Percentiles rank a stretch among this genome's conserved stretches.
These are phyloP conservation scores for Arachis stenosperma DNA, from an alignment of 306 rosid species.

Conservation along the genomic window DNA sequence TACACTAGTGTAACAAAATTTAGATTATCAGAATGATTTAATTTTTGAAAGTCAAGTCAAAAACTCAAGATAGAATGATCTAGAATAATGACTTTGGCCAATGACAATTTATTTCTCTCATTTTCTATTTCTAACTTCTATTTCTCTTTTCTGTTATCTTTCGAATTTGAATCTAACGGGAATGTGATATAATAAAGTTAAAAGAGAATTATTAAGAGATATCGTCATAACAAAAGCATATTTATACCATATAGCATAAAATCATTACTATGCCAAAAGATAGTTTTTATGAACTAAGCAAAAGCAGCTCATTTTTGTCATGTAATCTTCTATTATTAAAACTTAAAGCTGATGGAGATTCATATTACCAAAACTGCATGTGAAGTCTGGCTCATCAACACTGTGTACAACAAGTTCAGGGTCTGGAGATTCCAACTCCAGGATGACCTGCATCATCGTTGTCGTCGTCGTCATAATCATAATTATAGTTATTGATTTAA, in stretches of 20 bases:
- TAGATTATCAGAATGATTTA: neutral
- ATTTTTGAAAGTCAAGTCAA: neutral
- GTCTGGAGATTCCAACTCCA: constrained; percentile 80
- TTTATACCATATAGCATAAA: no score
- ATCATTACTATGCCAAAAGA: neutral
- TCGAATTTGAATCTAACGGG: neutral
- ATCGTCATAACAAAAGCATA: neutral
- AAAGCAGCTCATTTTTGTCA: no score
- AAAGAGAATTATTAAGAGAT: no score
- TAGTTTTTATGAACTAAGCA: neutral
- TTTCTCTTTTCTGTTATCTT: no score
- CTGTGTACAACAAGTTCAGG: constrained; percentile 57
- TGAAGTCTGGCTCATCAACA: constrained; percentile 67
- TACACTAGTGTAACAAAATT: no score
- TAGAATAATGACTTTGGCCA: neutral
- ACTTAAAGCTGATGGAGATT: constrained; percentile 25
- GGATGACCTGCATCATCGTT: constrained; percentile 56
- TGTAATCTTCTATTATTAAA: constrained; percentile 7
- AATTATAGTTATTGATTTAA: constrained; percentile 13
- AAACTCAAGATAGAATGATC: neutral
- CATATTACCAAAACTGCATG: constrained; percentile 54
- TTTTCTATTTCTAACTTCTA: neutral
- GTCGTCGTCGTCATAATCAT: neutral
- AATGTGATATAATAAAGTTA: neutral
- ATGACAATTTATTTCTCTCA: neutral